A percentile compares a stretch with the other conserved stretches of the same genome.
Evolutionary conservation across 2,329 filamentous ascomycete species (phyloP).

Genomic region (Talaromyces pinophilus): DNA sequence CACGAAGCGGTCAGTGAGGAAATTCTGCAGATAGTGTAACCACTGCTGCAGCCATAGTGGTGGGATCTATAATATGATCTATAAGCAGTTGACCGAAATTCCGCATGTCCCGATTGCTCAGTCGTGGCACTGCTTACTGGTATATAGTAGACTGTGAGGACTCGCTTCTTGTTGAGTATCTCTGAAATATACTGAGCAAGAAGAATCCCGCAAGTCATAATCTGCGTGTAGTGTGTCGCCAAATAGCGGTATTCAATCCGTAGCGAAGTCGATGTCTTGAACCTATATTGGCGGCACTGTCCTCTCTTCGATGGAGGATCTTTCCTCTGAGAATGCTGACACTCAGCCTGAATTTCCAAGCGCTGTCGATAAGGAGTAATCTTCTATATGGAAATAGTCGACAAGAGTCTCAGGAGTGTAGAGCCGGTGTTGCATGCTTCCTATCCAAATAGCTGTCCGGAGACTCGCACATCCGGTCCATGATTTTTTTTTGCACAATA

Average conservation of each 20-base stretch:
- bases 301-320: no score
- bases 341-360: no score
- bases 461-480: no score
- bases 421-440: no score
- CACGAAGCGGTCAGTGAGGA: constrained; percentile 34
- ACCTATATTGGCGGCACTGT: no score
- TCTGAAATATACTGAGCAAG: neutral
- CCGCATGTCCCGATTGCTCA: neutral
- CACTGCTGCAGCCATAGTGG: neutral
- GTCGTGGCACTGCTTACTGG: neutral
- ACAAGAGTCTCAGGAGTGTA: neutral
- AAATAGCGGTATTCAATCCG: neutral
- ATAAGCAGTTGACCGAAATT: constrained; percentile 22
- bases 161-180: neutral
- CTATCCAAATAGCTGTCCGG: no score
- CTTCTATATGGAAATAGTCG: neutral
- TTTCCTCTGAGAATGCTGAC: no score
- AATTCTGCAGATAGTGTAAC: constrained; percentile 8
- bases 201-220: neutral
- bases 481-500: no score
- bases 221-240: neutral
- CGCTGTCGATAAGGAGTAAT: neutral
- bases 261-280: neutral
- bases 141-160: neutral
- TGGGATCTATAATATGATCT: neutral